Conservation (phyloP, 2,329 filamentous ascomycete species). For the Thelonectria rubi region DNA sequence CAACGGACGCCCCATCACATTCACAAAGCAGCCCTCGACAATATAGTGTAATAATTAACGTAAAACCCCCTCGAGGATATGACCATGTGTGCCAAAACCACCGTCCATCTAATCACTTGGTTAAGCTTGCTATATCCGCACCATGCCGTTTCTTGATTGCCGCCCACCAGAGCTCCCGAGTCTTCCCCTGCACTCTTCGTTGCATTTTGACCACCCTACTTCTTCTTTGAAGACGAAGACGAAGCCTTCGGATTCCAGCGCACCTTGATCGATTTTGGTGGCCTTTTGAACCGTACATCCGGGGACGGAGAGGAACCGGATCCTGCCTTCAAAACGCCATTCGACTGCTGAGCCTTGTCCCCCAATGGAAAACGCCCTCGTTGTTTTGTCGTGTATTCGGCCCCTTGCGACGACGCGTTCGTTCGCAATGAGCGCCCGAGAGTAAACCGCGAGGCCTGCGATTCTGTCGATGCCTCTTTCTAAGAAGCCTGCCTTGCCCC, state of each 20-base stretch:
- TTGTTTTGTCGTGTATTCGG: conserved; percentile 8
- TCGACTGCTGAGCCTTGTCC: neutral
- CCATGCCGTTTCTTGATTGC: no score
- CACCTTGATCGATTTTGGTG: no score
- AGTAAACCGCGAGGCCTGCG: conserved; percentile 15
- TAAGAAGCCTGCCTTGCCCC: conserved; percentile 33
- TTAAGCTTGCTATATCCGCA: no score
- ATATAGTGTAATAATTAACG: neutral
- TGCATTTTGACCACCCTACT: neutral
- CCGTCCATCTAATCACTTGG: neutral
- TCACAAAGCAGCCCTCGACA: neutral
- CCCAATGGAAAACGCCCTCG: conserved; percentile 17
- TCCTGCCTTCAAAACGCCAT: neutral
- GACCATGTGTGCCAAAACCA: neutral
- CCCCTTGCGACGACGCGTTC: neutral
- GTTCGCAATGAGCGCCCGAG: conserved; percentile 3
- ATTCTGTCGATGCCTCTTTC: conserved; percentile 34
- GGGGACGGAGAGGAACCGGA: neutral
- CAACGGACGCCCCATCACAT: neutral
- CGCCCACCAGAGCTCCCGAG: no score
- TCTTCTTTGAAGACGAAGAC: neutral
- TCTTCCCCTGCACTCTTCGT: no score
- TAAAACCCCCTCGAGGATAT: neutral
- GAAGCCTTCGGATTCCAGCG: neutral
- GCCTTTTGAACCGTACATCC: neutral